Percentiles rank a stretch among this genome's conserved stretches.
phyloP scores from a whole-genome alignment of 2,329 filamentous ascomycete species.

The Fusarium drepaniforme region DNA sequence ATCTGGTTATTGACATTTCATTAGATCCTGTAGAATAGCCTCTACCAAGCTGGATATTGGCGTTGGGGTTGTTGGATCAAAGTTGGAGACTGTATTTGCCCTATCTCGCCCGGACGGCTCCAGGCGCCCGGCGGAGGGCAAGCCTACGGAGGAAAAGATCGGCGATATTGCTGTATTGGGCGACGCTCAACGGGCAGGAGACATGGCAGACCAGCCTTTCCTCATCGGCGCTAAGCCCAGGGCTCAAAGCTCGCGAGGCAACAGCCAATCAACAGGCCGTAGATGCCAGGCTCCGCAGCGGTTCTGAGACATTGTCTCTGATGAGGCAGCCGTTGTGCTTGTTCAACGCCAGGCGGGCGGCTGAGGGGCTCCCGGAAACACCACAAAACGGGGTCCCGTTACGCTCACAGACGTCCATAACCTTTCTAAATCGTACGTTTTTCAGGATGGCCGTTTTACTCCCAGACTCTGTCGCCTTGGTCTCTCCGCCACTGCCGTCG shows the following conservation, averaged over 20 bases:
- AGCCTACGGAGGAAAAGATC: conserved; percentile 15
- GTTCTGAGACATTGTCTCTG: conserved; percentile 37
- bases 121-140: background rate
- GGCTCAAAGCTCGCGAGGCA: conserved; percentile 3
- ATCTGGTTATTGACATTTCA: background rate
- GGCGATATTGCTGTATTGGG: conserved; percentile 19
- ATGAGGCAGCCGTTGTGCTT: conserved; percentile 39
- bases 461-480: background rate
- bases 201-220: conserved; percentile 19
- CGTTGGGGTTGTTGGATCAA: background rate
- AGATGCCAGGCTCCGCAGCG: conserved; percentile 11
- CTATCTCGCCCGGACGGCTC: background rate
- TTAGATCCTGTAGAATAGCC: background rate
- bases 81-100: background rate
- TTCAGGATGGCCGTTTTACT: background rate
- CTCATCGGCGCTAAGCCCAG: conserved; percentile 32
- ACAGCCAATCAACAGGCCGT: conserved; percentile 29
- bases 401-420: conserved; percentile 19
- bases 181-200: conserved; percentile 9
- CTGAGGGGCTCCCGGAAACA: conserved; percentile 25
- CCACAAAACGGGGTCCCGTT: conserved; percentile 17
- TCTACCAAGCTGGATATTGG: background rate
- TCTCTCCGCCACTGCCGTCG: conserved; percentile 7
- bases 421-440: conserved; percentile 35
- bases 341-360: conserved; percentile 28